Evolutionary conservation across 2,329 filamentous ascomycete genomes (phyloP), one percentile per base, ranked within the genome.

Genomic region (Myriosclerotinia curreyana): DNA sequence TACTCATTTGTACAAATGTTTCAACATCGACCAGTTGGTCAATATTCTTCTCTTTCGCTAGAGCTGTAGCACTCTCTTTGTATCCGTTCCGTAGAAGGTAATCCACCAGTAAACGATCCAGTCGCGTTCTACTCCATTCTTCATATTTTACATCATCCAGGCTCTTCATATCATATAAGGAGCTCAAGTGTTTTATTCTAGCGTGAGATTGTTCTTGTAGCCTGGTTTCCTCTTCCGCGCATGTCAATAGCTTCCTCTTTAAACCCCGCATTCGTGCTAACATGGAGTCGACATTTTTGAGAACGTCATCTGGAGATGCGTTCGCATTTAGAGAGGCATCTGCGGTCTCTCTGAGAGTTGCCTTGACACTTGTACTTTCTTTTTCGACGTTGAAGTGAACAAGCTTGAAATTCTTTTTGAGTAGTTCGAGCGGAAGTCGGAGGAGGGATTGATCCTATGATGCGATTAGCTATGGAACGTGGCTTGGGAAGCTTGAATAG

Each of bases 121-220:
- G 81, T 28, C 95, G 82, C 48, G 85, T 85, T 62, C 91, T 85
- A 66, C 89, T 91, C 95, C 95, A 99, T 64, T 85, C 81, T 74
- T 98, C 94, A 77, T 98, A 99, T 74, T 92, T 92, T 70, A 96
- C 92, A 75, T 99, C 95, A 60, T 92, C 90, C 66, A 97, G 81
- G 66, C 86, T 90, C 64, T 89, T 84, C 71, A 98, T 91, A 52
- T 83, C 78, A 75, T 95, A 91, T 5, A 99, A 81, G 70, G 92
- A 86, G 69, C 91, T 85, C 42, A 99, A 80, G 77, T 99, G 93
- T 34, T 84, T 80, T 65, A 96, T 86, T 40, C 95, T 86, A 67
- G 90, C 89, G 61, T 86, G 85, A 38, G 90, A 85, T 72, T 96
- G 89, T 8, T 82, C 81, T 73, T 96, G 90, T 17, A 97, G 82